Conservation (phyloP, 2,329 filamentous ascomycete genomes). For the Fusarium incarnatum region DNA sequence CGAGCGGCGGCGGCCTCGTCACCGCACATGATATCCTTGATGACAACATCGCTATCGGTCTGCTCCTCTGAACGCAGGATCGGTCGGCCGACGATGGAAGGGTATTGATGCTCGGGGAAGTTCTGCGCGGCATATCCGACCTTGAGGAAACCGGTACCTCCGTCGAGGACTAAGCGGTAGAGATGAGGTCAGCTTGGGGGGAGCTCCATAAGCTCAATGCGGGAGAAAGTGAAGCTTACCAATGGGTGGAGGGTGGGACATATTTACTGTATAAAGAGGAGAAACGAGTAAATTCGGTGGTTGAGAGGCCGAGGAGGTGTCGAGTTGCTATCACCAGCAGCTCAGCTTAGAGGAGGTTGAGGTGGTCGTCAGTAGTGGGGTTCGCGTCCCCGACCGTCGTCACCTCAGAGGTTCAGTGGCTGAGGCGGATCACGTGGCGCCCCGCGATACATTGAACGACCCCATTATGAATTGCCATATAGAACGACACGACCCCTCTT, state of each 20-base stretch:
- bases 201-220: constrained; percentile 29
- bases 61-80: constrained; percentile 96
- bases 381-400: constrained; percentile 50
- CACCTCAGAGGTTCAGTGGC: constrained; percentile 53
- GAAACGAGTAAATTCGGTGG: constrained; percentile 17
- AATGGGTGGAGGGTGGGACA: constrained; percentile 66
- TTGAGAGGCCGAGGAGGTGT: constrained; percentile 37
- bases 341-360: constrained; percentile 47
- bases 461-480: constrained; percentile 15
- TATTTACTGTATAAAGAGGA: constrained; percentile 51
- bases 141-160: constrained; percentile 99
- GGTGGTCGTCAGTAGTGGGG: constrained; percentile 53
- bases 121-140: constrained; percentile 99
- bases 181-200: constrained; percentile 40
- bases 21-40: constrained; percentile 99
- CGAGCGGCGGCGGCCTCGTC: constrained; percentile 96
- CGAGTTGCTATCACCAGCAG: constrained; percentile 43
- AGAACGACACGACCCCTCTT: constrained; percentile 13
- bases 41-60: constrained; percentile 70
- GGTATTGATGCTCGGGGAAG: constrained; percentile 98
- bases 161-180: constrained; percentile 84
- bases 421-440: constrained; percentile 54
- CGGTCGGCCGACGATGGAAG: constrained; percentile 96
- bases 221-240: constrained; percentile 54
- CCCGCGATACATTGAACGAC: constrained; percentile 25